phyloP scores from a whole-genome alignment of 257 asterid genomes.

The Solanum chaucha region DNA sequence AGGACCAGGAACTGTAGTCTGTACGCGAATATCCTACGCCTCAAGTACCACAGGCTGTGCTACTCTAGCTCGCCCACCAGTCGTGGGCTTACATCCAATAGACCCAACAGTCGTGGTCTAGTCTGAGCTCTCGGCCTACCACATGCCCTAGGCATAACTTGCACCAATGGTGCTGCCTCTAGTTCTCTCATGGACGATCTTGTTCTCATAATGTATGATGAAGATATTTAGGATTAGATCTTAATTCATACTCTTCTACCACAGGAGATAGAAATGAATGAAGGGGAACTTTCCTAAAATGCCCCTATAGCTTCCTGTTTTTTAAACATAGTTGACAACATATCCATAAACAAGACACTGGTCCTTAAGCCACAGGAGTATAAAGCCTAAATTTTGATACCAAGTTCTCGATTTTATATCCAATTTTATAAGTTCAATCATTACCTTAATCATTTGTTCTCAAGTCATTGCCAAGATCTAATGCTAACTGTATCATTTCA shows the following conservation, averaged over 20 bases:
- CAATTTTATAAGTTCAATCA: neutral
- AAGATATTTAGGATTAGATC: neutral
- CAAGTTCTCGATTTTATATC: neutral
- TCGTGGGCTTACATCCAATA: neutral
- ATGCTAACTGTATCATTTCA: neutral
- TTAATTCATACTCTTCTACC: neutral
- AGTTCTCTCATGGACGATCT: neutral
- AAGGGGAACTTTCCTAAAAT: neutral
- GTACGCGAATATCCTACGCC: neutral
- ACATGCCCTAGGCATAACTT: neutral
- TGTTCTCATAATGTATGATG: neutral
- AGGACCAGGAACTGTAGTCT: neutral
- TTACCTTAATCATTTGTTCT: neutral
- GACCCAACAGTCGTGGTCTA: neutral
- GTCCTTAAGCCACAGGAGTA: neutral
- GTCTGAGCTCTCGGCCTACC: neutral
- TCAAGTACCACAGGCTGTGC: neutral
- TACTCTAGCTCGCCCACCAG: neutral
- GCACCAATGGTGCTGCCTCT: neutral
- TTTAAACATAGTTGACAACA: neutral
- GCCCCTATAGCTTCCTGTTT: neutral
- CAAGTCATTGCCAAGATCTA: neutral
- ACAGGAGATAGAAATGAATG: neutral
- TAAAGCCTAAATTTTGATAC: neutral
- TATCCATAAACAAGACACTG: neutral